Evolutionary conservation across 2,329 filamentous ascomycete species (phyloP), one percentile per base, ranked within the genome.

Genomic region (Phoma sp.): DNA sequence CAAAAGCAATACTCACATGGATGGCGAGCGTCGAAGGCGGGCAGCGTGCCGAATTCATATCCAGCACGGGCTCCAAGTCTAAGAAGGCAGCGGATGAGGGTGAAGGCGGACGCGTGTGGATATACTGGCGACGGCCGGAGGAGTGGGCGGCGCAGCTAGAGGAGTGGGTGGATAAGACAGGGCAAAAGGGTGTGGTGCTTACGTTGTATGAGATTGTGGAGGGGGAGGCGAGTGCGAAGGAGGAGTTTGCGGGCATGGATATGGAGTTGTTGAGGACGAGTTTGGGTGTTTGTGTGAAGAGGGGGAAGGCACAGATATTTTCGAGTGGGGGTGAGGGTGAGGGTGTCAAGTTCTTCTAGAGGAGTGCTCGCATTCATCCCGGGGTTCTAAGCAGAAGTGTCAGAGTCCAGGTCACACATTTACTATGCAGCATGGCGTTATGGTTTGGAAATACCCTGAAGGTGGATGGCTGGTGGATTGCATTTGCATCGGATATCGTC

Each of bases 331-430:
- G 91, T 56, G 86, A 90, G 68, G 53, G 53, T 1, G 53, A 56
- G 46, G 95, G 95, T 67, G 92, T 98, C 61, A 99, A 99, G 79
- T 98, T 99, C 79, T 98, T 98, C 73, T 97, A 52, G n/a, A n/a
- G 53, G 47, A 30, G 23, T 23, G 11, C n/a, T 32, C 6, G 32
- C 10, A 5, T n/a, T n/a, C 20, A 3, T 14, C 7, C 25, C 7
- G 4, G 7, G 9, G 30, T 7, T 1, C n/a, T 4, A 14, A 21
- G 23, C 29, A 29, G 4, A 1, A 20, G 37, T 20, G 9, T 23
- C 14, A 7, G n/a, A 45, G 2, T 5, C 4, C 26, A 26, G 33
- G 26, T 39, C 7, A 28, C 28, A 53, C 34, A 33, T 45, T 11
- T 45, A 18, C n/a, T 28, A 17, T 7, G n/a, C 9, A 36, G 45